Percentiles rank a stretch among this genome's conserved stretches.
These are phyloP conservation scores for Hypomontagnella submonticulosa DNA, from an alignment of 495 filamentous ascomycete species.

Conservation along the genomic window DNA sequence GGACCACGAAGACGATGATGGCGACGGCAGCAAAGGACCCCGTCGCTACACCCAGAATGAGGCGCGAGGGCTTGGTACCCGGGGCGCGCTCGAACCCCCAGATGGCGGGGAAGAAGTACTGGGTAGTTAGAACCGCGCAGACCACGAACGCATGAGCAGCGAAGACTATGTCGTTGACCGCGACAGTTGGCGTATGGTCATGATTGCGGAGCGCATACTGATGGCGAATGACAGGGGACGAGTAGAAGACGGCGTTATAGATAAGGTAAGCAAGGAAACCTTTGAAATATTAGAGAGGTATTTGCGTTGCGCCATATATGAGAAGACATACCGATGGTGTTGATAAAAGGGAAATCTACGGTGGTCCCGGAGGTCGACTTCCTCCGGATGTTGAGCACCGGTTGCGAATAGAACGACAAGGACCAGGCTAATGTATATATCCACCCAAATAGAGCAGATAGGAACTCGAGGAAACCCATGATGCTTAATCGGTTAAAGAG, in stretches of 20 bases:
- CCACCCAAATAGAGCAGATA: slow-evolving; percentile 68
- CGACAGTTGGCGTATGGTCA: slow-evolving; percentile 80
- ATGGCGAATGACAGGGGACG: slow-evolving; percentile 75
- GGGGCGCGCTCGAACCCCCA: slow-evolving; percentile 79
- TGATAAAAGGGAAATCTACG: slow-evolving; percentile 86
- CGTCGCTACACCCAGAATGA: slow-evolving; percentile 73
- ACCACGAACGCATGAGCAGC: slow-evolving; percentile 79
- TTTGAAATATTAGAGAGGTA: slow-evolving; percentile 40
- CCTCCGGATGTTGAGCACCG: slow-evolving; percentile 77
- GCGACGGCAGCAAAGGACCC: slow-evolving; percentile 70
- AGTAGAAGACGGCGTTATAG: slow-evolving; percentile 79
- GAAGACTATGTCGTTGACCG: slow-evolving; percentile 90
- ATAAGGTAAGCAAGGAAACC: slow-evolving; percentile 84
- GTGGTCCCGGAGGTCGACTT: slow-evolving; percentile 83
- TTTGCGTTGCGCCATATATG: neutral
- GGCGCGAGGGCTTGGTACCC: slow-evolving; percentile 65
- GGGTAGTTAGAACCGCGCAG: slow-evolving; percentile 72
- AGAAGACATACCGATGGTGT: slow-evolving; percentile 74
- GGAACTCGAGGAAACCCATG: slow-evolving; percentile 50
- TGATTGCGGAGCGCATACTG: slow-evolving; percentile 88
- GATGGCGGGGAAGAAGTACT: slow-evolving; percentile 74
- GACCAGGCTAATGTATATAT: slow-evolving; percentile 80
- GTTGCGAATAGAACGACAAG: slow-evolving; percentile 92
- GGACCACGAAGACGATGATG: slow-evolving; percentile 65
- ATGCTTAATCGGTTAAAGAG: slow-evolving; percentile 27